Percentiles rank a stretch among this genome's conserved stretches.
Conservation (phyloP, 2,329 filamentous ascomycete species). For the Trichoderma koningii region DNA sequence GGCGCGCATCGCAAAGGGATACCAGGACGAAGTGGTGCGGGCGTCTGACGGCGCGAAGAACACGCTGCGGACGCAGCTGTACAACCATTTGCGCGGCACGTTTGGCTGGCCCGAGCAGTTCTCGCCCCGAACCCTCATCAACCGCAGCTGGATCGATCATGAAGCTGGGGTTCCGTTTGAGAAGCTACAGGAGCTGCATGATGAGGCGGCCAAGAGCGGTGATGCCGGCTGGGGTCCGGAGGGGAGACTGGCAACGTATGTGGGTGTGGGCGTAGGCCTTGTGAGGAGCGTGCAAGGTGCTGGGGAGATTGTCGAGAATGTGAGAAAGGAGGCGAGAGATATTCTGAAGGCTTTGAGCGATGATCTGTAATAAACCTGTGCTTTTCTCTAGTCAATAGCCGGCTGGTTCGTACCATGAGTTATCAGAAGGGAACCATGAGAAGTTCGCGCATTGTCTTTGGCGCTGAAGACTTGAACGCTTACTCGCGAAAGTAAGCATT, state of each 20-base stretch:
- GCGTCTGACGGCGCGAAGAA: conserved; percentile 44
- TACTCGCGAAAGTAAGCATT: no score
- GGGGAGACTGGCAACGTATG: conserved; percentile 54
- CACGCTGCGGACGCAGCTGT: conserved; percentile 48
- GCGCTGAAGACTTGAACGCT: no score
- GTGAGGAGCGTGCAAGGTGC: conserved; percentile 46
- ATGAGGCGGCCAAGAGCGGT: conserved; percentile 43
- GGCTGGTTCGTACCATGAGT: no score
- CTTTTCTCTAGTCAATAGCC: not conserved
- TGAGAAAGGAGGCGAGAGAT: conserved; percentile 36
- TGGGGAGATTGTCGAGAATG: conserved; percentile 41
- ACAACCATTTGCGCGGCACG: conserved; percentile 48
- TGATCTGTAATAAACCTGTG: not conserved
- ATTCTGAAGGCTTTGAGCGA: conserved; percentile 26
- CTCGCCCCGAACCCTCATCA: conserved; percentile 45
- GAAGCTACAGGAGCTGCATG: conserved; percentile 47
- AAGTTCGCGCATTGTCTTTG: no score
- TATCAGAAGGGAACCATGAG: no score
- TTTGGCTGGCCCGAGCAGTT: conserved; percentile 47
- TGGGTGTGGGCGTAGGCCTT: conserved; percentile 49
- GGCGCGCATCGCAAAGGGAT: conserved; percentile 44
- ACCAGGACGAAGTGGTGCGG: conserved; percentile 47
- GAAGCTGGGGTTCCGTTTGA: conserved; percentile 45
- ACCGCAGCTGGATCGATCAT: conserved; percentile 43
- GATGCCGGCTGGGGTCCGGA: conserved; percentile 51